phyloP scores from a whole-genome alignment of 352 stramenopile genomes.

The Phytophthora brassicae region DNA sequence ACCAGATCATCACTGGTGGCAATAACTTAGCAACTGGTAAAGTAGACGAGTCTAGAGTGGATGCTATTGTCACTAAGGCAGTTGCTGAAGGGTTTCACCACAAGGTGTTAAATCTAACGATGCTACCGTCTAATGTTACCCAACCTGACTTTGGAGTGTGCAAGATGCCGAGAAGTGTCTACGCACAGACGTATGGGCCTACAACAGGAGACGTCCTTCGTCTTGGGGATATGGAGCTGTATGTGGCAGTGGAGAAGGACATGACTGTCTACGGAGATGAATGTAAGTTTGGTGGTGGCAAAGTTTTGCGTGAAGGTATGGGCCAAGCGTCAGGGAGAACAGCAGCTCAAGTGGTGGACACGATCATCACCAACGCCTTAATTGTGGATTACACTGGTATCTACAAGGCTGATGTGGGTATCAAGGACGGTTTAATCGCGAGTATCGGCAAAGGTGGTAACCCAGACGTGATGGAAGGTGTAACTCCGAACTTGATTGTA shows the following conservation, averaged over 20 bases:
- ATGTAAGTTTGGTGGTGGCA: constrained; percentile 96
- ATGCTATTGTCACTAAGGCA: constrained; percentile 57
- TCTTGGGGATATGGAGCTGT: constrained; percentile 93
- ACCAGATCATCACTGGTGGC: constrained; percentile 83
- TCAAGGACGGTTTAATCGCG: constrained; percentile 93
- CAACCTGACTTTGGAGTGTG: constrained; percentile 40
- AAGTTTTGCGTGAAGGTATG: constrained; percentile 88
- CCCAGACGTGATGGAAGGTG: constrained; percentile 94
- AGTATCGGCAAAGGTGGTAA: constrained; percentile 98
- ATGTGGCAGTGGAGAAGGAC: constrained; percentile 91
- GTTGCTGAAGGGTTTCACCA: constrained; percentile 66
- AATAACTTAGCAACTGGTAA: constrained; percentile 88
- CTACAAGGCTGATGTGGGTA: constrained; percentile 96
- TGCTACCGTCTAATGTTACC: constrained; percentile 25
- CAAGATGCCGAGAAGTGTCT: constrained; percentile 69
- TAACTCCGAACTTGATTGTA: constrained; percentile 87
- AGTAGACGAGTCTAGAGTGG: constrained; percentile 58
- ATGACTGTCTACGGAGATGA: constrained; percentile 79
- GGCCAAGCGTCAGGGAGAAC: constrained; percentile 59
- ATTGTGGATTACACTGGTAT: constrained; percentile 95
- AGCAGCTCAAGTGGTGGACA: constrained; percentile 82
- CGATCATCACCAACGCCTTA: constrained; percentile 97
- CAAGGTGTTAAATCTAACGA: constrained; percentile 35
- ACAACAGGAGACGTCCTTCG: constrained; percentile 93
- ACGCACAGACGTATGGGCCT: constrained; percentile 92